Evolutionary conservation across 805 yeast species (phyloP).

Genomic region (Kodamaea kaohsiungensis): DNA sequence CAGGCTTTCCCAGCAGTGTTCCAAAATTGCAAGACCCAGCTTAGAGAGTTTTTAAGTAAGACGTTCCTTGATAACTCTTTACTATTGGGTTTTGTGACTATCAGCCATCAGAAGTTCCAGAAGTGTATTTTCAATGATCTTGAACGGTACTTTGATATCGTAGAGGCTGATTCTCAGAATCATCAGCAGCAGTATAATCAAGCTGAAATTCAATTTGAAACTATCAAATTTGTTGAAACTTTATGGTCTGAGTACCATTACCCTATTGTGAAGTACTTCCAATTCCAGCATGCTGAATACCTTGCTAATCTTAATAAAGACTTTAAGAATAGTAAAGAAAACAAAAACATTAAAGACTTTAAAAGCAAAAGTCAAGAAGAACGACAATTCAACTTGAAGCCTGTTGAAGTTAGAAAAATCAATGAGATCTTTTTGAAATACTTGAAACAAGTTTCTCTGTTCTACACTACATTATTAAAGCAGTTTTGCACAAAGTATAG

Average conservation of each 20-base stretch:
- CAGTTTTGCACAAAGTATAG: slow-evolving; percentile 38
- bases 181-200: neutral
- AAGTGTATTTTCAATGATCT: slow-evolving; percentile 41
- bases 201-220: slow-evolving; percentile 33
- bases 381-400: slow-evolving; percentile 26
- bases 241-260: slow-evolving; percentile 66
- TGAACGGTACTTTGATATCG: slow-evolving; percentile 26
- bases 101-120: slow-evolving; percentile 49
- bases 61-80: slow-evolving; percentile 42
- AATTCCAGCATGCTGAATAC: slow-evolving; percentile 34
- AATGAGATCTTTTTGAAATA: slow-evolving; percentile 53
- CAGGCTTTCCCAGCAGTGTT: slow-evolving; percentile 4
- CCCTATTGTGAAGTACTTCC: slow-evolving; percentile 62
- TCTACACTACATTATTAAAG: slow-evolving; percentile 47
- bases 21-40: slow-evolving; percentile 22
- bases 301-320: slow-evolving; percentile 18
- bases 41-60: slow-evolving; percentile 23
- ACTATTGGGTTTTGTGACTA: slow-evolving; percentile 49
- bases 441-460: slow-evolving; percentile 46
- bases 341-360: slow-evolving; percentile 11
- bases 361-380: neutral
- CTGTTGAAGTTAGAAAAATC: slow-evolving; percentile 59
- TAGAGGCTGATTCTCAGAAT: slow-evolving; percentile 13
- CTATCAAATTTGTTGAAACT: slow-evolving; percentile 39
- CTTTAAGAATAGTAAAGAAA: slow-evolving; percentile 16